Base-by-base conservation (phyloP, 805 yeast genomes). In the Candida silvicultrix region DNA sequence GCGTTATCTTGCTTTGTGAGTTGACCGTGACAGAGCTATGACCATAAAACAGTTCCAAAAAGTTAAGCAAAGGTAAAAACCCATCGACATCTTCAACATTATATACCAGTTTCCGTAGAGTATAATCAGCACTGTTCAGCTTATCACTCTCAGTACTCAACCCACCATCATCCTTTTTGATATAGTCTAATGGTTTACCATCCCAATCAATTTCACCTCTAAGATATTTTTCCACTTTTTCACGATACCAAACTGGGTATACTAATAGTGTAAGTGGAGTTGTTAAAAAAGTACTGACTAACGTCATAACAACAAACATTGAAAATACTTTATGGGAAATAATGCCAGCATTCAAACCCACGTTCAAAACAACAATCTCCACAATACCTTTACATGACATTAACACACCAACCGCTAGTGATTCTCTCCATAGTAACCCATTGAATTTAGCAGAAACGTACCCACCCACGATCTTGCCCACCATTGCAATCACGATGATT, bases 381-480 rank as follows among this genome's bases (percentile, higher is more conserved):
- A 85, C 94, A 51, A 85, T 84, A 64, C 95, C 95, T 64, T 86
- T 86, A 72, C 95, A 86, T 7, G 92, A 84, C 94, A 86, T 86
- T 54, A 86, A 69, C 21, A 84, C 75, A 44, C 95, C 95, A 35
- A 85, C 92, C 2, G 90, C 72, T 32, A 81, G 60, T 2, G 89
- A 77, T 60, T 86, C 94, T 60, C 90, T 75, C 85, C 86, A 81
- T 42, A 71, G 71, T 42, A 85, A 64, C 1, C 85, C 86, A 60
- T 74, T 74, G 37, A 78, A 48, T 52, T 73, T 80, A 2, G 90
- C 83, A 35, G 84, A 82, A 12, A 81, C 49, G 29, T 78, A 65
- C 3, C 94, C 94, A 14, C 94, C 89, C 28, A 68, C 49, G 4
- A 85, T 64, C 59, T 86, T 86, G 12, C 88, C 84, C 16, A 75